Evolutionary conservation across 108 stramenopile species (phyloP).

Genomic region (Epithemia pelagica): DNA sequence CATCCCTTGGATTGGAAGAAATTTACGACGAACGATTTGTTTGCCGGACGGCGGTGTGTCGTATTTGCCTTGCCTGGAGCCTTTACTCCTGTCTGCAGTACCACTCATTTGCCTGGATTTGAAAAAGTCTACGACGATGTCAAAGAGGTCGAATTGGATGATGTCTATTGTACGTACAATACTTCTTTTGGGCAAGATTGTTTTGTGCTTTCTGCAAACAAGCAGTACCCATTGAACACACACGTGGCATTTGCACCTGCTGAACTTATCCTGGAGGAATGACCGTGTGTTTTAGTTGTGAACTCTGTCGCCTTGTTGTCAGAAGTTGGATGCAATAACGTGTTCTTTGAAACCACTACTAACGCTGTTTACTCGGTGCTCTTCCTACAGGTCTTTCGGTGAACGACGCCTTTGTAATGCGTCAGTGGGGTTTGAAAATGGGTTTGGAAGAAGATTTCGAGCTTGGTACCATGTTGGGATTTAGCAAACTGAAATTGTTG

Average conservation of each 20-base stretch:
- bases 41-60: conserved; percentile 27
- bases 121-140: conserved; percentile 36
- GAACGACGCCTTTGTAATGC: no score
- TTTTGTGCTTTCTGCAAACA: no score
- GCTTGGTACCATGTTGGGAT: conserved; percentile 49
- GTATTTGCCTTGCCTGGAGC: conserved; percentile 35
- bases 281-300: no score
- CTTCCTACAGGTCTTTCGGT: conserved; percentile 54
- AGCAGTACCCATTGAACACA: no score
- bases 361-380: no score
- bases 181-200: no score
- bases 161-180: conserved; percentile 41
- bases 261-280: no score
- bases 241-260: no score
- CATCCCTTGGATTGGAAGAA: conserved; percentile 58
- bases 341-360: no score
- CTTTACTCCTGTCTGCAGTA: conserved; percentile 43
- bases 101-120: conserved; percentile 46
- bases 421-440: conserved; percentile 31
- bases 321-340: no score
- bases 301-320: no score
- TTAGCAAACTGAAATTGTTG: conserved; percentile 30
- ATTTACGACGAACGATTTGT: conserved; percentile 26
- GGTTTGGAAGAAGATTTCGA: conserved; percentile 34
- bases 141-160: conserved; percentile 27